Evolutionary conservation across 352 stramenopile species (phyloP), one percentile per base, ranked within the genome.

Genomic region (Chrysophaeum taylorii): DNA sequence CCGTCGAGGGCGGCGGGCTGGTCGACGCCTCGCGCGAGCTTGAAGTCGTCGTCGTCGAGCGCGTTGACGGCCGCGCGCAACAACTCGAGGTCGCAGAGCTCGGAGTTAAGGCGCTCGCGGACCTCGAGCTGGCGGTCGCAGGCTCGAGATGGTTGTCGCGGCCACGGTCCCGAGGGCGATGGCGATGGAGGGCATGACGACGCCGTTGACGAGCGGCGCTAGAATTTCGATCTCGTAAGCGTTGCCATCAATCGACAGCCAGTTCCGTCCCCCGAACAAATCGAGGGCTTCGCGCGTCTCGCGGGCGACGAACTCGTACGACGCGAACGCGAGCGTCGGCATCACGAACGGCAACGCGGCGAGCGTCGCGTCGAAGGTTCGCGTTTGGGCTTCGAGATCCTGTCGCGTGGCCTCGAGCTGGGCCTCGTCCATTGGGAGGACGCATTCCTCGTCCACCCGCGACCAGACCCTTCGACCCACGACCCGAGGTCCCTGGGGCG

Each of bases 161-260:
- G 75, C 29, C 25, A 78, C 33, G 41, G 73, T 75, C 4, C 70
- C 73, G n/a, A 78, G 45, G 15, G 73, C 73, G 70, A 78, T 75
- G 15, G 73, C 71, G 33, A 78, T 67, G 14, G 75, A 64, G 0
- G 73, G 73, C 33, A 78, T 48, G 43, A 78, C 70, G 16, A 76
- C 70, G 23, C 73, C 73, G 18, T 53, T 76, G 27, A 76, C 73
- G 38, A 64, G 75, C 41, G 70, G 70, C 53, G 63, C 1, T 16
- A 78, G 62, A 0, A 78, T 27, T 16, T 27, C 45, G 41, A 74
- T 66, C 16, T 70, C 63, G 63, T 75, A 78, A 18, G 37, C 0
- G 2, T 41, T 71, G 43, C 64, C 64, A 7, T 72, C 61, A 9
- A 63, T n/a, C 9, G 7, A 15, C 7, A 14, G 52, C 7, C 27